Evolutionary conservation across 2,329 filamentous ascomycete species (phyloP), one percentile per base, ranked within the genome.

Genomic region (Cytospora piceae): DNA sequence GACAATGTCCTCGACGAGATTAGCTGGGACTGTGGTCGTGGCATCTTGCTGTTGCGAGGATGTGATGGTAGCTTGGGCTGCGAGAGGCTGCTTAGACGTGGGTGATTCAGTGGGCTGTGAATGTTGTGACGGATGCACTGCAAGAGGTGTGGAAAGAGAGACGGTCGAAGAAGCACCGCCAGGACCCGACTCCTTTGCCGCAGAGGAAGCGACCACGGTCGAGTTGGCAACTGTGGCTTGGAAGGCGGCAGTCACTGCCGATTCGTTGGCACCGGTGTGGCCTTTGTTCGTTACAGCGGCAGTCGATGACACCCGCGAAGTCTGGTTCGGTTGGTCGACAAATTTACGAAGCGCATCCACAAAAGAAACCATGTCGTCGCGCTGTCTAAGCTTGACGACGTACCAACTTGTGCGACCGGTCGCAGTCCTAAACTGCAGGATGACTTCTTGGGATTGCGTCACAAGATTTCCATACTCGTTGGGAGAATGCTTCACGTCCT

Each of bases 361-460:
- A 20, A 66, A 66, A 22, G 52, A 24, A 12, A 37, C 34, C 55
- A 61, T 49, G 31, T 14, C 4, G 20, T 42, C 29, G 17, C 27
- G 15, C 46, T 39, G 49, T 34, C 56, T 52, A 8, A 68, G 63
- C 0, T 54, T 22, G 14, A 66, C 56, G n/a, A 54, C 60, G 4
- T 66, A 66, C 56, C 58, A 68, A 6, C 57, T 53, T 12, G 20
- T 55, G 8, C 12, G 11, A 12, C 54, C 22, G 0, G 17, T 7
- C 0, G 31, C 29, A n/a, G 58, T 34, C 29, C 39, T 58, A 42
- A 68, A 68, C 15, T 66, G 61, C 6, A 68, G 46, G 20, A 68
- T 66, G 5, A 66, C n/a, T 14, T 53, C 46, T 14, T 46, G 57
- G 2, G 49, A 15, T 15, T 64, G 49, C 0, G 59, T 66, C 11